Evolutionary conservation across 2,329 filamentous ascomycete genomes (phyloP), one percentile per base, ranked within the genome.

Genomic region (Scorias spongiosa): DNA sequence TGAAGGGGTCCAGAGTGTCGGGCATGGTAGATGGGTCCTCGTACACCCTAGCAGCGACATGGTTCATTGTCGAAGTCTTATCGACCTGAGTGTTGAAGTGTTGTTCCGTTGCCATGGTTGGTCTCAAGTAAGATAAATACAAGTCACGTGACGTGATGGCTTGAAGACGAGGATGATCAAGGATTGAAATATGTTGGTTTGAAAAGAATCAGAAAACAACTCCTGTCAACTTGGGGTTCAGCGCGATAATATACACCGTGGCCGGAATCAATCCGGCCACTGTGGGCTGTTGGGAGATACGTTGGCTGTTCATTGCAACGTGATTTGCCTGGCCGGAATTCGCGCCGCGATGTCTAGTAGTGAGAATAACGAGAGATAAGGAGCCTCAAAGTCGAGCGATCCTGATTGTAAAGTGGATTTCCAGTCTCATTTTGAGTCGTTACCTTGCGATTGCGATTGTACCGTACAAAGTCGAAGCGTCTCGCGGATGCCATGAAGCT

Each of bases 1-100:
- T 84, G 68, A 88, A 88, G 15, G 32, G 32, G 32, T 36, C 32
- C 11, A 15, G 11, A 15, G 4, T 12, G 12, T 36, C 15, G 32
- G 32, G 32, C 32, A 36, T 12, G 9, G 3, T 9, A 15, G 32
- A 12, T 15, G 32, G 15, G 32, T 36, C 32, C 5, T 15, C 15
- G 32, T 36, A 36, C 5, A 36, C 12, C 11, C 12, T 15, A 9
- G 32, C 32, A 36, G 32, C 32, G 15, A 36, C 32, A 15, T 36
- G 32, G 15, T 36, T 15, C 11, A 36, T 12, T 5, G 11, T 36
- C 32, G 15, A 12, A 15, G 12, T 36, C 12, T 36, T 12, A 12
- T 36, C 15, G 32, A 12, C 32, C 15, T 36, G 3, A 36, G 12
- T 36, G 12, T 12, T 36, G 32, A 36, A 9, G 32, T 36, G 32